Percentiles rank a stretch among this genome's conserved stretches.
Evolutionary conservation across 257 asterid genomes (phyloP).

Genomic region (Solanum lycopersicoides): DNA sequence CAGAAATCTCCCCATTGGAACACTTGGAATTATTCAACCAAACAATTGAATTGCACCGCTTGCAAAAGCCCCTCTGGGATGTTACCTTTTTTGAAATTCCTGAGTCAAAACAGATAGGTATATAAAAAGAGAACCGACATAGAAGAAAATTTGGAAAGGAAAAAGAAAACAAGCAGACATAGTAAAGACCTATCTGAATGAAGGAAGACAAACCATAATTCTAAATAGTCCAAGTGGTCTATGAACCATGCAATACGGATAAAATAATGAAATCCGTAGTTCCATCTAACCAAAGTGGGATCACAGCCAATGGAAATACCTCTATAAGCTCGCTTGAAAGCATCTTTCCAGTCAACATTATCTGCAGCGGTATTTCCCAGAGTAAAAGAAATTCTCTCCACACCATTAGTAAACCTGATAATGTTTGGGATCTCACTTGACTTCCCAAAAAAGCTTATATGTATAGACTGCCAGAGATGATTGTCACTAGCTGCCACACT

Average conservation of each 20-base stretch:
- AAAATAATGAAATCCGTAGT: not conserved
- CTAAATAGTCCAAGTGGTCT: not conserved
- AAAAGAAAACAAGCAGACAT: not conserved
- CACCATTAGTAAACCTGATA: not conserved
- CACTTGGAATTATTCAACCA: constrained; percentile 48
- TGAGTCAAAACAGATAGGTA: constrained; percentile 7
- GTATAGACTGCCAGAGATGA: constrained; percentile 53
- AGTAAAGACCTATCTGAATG: not conserved
- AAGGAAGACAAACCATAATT: not conserved
- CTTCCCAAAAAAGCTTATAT: constrained; percentile 25
- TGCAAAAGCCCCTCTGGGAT: constrained; percentile 62
- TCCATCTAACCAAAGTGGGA: not conserved
- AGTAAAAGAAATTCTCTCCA: not conserved
- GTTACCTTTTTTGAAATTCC: constrained; percentile 26
- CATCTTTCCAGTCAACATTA: constrained; percentile 30
- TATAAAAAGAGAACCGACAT: not conserved
- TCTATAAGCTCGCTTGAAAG: constrained; percentile 32
- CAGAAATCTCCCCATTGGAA: constrained; percentile 14
- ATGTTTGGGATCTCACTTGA: constrained; percentile 1
- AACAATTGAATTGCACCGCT: constrained; percentile 41
- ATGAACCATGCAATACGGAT: not conserved
- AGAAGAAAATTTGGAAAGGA: not conserved
- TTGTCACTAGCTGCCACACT: constrained; percentile 55
- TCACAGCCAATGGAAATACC: constrained; percentile 20
- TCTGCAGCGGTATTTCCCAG: not conserved